phyloP scores from a whole-genome alignment of 495 filamentous ascomycete genomes.

The Penicillium canescens region DNA sequence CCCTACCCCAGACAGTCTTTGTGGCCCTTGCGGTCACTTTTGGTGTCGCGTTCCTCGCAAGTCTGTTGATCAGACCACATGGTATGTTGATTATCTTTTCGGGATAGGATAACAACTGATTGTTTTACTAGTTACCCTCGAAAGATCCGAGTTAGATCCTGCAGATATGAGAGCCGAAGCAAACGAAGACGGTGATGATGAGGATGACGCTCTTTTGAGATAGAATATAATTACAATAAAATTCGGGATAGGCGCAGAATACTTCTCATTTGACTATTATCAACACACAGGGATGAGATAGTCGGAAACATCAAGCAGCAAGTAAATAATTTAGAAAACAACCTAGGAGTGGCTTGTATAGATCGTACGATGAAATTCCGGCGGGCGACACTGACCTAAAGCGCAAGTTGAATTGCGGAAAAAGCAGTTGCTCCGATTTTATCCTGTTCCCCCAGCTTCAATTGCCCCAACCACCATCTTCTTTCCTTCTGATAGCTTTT shows the following conservation, averaged over 20 bases:
- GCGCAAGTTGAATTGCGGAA: slow-evolving; percentile 22
- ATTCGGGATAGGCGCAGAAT: too few relatives aligned
- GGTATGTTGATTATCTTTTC: slow-evolving; percentile 50
- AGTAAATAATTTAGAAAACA: too few relatives aligned
- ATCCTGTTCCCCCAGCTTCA: slow-evolving; percentile 11
- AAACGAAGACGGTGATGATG: slow-evolving; percentile 19
- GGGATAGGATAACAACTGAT: slow-evolving; percentile 3
- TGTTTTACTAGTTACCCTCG: slow-evolving; percentile 17
- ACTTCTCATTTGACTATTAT: too few relatives aligned
- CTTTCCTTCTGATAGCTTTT: not conserved
- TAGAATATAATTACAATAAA: not conserved
- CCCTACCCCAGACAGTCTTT: slow-evolving; percentile 80
- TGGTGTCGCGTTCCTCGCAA: slow-evolving; percentile 60
- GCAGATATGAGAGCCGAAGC: slow-evolving; percentile 18
- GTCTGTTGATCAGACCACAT: slow-evolving; percentile 70
- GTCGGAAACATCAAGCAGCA: too few relatives aligned
- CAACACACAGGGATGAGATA: too few relatives aligned
- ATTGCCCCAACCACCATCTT: slow-evolving; percentile 3
- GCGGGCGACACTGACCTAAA: slow-evolving; percentile 21
- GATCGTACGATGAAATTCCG: slow-evolving; percentile 23
- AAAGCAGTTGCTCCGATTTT: slow-evolving; percentile 26
- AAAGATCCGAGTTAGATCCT: not conserved
- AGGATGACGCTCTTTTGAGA: slow-evolving; percentile 15
- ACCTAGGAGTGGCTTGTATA: not conserved
- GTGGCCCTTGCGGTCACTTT: slow-evolving; percentile 69